phyloP scores from a whole-genome alignment of 1,139 yeast genomes.

The Scheffersomyces quercinus region DNA sequence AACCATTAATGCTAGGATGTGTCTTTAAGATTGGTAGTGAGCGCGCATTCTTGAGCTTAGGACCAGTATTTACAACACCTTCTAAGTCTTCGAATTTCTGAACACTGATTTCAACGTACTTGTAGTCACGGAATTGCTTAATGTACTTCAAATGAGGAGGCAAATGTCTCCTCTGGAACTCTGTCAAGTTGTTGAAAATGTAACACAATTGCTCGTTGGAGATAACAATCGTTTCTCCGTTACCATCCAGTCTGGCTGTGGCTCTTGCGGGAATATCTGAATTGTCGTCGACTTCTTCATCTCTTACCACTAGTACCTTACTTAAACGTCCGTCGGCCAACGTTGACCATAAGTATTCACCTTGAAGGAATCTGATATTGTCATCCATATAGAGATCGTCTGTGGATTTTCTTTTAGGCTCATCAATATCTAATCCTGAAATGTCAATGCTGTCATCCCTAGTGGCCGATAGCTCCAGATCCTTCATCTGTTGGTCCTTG shows the following conservation, averaged over 20 bases:
- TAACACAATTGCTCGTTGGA: slow-evolving; percentile 31
- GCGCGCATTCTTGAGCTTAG: slow-evolving; percentile 1
- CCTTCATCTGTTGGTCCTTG: slow-evolving; percentile 40
- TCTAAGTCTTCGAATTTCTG: slow-evolving; percentile 31
- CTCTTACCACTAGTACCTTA: neutral
- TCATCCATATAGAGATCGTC: slow-evolving; percentile 37
- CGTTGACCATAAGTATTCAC: slow-evolving; percentile 33
- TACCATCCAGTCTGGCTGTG: slow-evolving; percentile 1
- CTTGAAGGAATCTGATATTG: slow-evolving; percentile 31
- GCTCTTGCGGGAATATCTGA: neutral
- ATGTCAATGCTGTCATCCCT: slow-evolving; percentile 1
- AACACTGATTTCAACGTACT: slow-evolving; percentile 32
- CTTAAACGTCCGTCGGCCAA: slow-evolving; percentile 6
- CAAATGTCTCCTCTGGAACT: slow-evolving; percentile 29
- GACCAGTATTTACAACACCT: slow-evolving; percentile 1
- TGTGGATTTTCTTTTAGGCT: slow-evolving; percentile 9
- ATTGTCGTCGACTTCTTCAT: neutral
- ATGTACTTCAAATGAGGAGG: slow-evolving; percentile 42
- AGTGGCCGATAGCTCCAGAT: slow-evolving; percentile 11
- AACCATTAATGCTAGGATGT: slow-evolving; percentile 1
- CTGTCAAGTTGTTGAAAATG: slow-evolving; percentile 28
- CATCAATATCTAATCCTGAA: neutral
- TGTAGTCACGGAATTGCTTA: slow-evolving; percentile 41
- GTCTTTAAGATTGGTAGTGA: slow-evolving; percentile 8
- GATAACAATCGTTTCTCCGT: slow-evolving; percentile 20